Conservation (phyloP, 495 filamentous ascomycete genomes). For the Neurospora sp. region DNA sequence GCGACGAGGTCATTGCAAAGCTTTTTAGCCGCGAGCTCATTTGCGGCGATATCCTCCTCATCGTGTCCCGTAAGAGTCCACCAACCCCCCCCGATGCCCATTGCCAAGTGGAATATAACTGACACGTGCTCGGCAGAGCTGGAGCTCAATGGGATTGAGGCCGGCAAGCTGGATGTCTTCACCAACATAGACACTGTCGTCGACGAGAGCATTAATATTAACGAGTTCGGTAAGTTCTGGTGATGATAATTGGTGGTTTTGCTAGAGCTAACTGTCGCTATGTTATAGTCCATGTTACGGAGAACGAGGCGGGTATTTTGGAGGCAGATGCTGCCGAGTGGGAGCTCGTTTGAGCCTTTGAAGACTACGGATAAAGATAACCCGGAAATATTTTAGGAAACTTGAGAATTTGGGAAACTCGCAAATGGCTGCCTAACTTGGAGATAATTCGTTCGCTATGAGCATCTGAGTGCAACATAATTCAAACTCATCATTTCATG, state of each 20-base stretch:
- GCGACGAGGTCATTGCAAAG: neutral
- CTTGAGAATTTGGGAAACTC: no score
- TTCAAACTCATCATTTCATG: no score
- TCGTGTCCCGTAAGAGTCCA: neutral
- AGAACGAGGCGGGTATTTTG: neutral
- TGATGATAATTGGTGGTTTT: neutral
- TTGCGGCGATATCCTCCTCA: neutral
- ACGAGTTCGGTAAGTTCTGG: neutral
- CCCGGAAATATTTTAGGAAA: neutral
- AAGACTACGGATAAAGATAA: neutral
- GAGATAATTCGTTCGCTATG: no score
- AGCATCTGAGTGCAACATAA: no score
- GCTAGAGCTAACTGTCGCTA: neutral
- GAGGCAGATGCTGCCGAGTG: neutral
- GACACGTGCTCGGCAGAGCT: neutral
- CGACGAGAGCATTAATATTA: neutral
- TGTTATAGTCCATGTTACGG: neutral
- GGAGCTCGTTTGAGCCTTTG: neutral
- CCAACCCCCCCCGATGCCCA: neutral
- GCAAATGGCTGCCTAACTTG: no score
- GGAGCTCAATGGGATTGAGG: neutral
- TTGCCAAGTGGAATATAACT: neutral
- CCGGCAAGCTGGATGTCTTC: neutral
- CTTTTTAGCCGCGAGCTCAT: neutral
- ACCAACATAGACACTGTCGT: neutral